phyloP scores from a whole-genome alignment of 2,329 filamentous ascomycete species.

The Diplodia mutila region DNA sequence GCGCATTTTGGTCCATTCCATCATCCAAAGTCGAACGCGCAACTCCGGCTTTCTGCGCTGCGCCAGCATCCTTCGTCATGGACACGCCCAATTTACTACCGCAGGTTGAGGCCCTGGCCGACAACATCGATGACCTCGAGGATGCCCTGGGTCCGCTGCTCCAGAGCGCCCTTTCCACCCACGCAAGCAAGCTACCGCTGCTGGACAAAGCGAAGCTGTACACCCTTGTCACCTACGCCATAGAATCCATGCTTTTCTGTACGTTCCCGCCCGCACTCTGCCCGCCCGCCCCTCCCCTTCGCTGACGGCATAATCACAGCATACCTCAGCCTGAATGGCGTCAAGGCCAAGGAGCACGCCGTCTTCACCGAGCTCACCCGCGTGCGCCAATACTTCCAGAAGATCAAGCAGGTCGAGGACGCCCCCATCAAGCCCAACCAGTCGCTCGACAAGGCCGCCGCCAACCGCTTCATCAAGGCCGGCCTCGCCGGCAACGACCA shows the following conservation, averaged over 20 bases:
- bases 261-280: neutral
- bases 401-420: constrained; percentile 79
- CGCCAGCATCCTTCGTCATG: constrained; percentile 43
- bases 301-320: constrained; percentile 57
- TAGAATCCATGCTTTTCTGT: constrained; percentile 88
- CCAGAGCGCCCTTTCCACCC: constrained; percentile 62
- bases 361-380: constrained; percentile 85
- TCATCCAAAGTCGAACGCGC: neutral
- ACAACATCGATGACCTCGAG: constrained; percentile 79
- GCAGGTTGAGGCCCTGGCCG: constrained; percentile 73
- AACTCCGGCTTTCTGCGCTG: constrained; percentile 8
- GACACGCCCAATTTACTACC: constrained; percentile 64
- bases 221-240: constrained; percentile 82
- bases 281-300: too few relatives aligned
- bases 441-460: constrained; percentile 73
- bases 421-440: constrained; percentile 58
- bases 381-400: constrained; percentile 88
- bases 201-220: constrained; percentile 94
- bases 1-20: neutral
- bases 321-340: constrained; percentile 76
- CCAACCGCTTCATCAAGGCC: constrained; percentile 78
- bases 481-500: constrained; percentile 64
- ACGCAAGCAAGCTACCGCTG: constrained; percentile 80
- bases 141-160: constrained; percentile 75
- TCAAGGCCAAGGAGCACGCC: constrained; percentile 79